Evolutionary conservation across 2,329 filamentous ascomycete species (phyloP).

Genomic region (Emmonsiellopsis sp.): DNA sequence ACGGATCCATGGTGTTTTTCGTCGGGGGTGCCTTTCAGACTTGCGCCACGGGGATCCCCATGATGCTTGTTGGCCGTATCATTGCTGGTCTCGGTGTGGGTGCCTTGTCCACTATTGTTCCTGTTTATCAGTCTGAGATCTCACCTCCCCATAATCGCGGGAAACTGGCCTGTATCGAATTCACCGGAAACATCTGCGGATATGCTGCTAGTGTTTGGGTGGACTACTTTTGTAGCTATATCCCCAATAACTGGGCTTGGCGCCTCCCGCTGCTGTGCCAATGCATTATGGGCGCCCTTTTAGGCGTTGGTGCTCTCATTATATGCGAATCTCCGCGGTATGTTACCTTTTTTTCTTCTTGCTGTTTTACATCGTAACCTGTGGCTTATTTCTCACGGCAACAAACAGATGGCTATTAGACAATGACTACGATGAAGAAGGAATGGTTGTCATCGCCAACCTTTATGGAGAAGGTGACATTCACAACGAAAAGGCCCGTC

Average conservation of each 20-base stretch:
- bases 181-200: conserved; percentile 91
- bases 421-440: conserved; percentile 96
- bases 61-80: conserved; percentile 79
- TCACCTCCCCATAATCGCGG: conserved; percentile 94
- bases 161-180: conserved; percentile 94
- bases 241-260: conserved; percentile 79
- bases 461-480: conserved; percentile 94
- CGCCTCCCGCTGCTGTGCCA: conserved; percentile 84
- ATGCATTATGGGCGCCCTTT: conserved; percentile 82
- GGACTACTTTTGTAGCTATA: conserved; percentile 92
- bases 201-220: conserved; percentile 98
- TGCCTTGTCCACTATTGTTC: conserved; percentile 82
- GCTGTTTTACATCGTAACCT: conserved; percentile 17
- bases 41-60: conserved; percentile 69
- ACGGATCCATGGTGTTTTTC: conserved; percentile 82
- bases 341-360: conserved; percentile 17
- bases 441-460: conserved; percentile 96
- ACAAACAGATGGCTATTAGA: conserved; percentile 78
- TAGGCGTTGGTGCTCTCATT: conserved; percentile 76
- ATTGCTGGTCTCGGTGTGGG: conserved; percentile 80
- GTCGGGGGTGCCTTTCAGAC: conserved; percentile 78
- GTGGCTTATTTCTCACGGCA: too few relatives aligned
- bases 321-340: conserved; percentile 96
- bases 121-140: conserved; percentile 90
- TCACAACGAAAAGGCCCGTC: conserved; percentile 81